phyloP scores from a whole-genome alignment of 2,329 filamentous ascomycete species.

The Ceratocystis albifundus region DNA sequence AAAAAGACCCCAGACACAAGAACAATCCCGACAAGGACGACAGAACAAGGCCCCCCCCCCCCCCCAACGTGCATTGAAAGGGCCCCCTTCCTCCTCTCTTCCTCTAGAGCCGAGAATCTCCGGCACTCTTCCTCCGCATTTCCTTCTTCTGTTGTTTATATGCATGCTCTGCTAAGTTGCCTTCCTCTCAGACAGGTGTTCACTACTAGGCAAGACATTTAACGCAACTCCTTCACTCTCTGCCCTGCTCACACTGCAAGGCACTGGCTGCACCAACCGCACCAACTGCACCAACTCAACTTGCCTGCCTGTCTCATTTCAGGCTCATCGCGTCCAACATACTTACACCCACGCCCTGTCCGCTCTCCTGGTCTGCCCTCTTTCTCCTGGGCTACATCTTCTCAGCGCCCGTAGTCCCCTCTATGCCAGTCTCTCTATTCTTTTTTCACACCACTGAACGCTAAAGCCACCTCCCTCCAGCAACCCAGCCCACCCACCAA shows the following conservation, averaged over 20 bases:
- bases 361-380: neutral
- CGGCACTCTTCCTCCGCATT: neutral
- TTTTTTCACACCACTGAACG: slow-evolving; percentile 7
- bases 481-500: slow-evolving; percentile 6
- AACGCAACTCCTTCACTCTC: neutral
- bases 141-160: neutral
- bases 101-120: neutral
- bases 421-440: too few relatives aligned
- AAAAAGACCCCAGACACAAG: too few relatives aligned
- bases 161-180: too few relatives aligned
- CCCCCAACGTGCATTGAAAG: too few relatives aligned
- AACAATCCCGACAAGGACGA: too few relatives aligned
- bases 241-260: slow-evolving; percentile 3
- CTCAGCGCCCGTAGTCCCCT: neutral
- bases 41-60: too few relatives aligned
- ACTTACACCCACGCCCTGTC: neutral
- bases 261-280: neutral
- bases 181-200: neutral
- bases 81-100: neutral
- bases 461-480: slow-evolving; percentile 14
- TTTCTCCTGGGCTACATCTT: neutral
- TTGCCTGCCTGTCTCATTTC: neutral
- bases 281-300: neutral
- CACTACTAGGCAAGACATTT: slow-evolving; percentile 3
- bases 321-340: neutral